Evolutionary conservation across 805 yeast species (phyloP), one percentile per base, ranked within the genome.

Genomic region (Cyberlindnera mycetangii): DNA sequence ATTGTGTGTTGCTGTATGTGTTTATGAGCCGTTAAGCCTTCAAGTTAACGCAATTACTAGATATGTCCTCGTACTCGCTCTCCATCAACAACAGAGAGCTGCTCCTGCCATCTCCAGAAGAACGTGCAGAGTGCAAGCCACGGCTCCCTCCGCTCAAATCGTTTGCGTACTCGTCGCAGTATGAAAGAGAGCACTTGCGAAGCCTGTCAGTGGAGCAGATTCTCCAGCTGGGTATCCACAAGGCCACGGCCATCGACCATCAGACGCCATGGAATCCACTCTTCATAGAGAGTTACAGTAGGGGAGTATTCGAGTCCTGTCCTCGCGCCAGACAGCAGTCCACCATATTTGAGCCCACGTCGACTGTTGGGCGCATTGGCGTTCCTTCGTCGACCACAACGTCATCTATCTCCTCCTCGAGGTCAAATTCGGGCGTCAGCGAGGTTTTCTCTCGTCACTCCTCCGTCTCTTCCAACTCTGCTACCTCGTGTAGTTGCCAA

Each of bases 61-160:
- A 16, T 8, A 22, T 16, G 17, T 34, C 35, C 36, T 18, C 41
- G 3, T 45, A 39, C 38, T 20, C 48, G 14, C n/a, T 45, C 31
- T 35, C 35, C 25, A 22, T 35, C 31, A 20, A 40, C 18, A 32
- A 45, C 32, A 37, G 48, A 31, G 28, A 33, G 16, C 44, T 45
- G 14, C 39, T 45, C 2, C 41, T 45, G 2, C 48, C 44, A 2
- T 40, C 48, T 1, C 39, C 24, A 3, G 42, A 40, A 21, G 35
- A 19, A 11, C 38, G 15, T 7, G 5, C 5, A 4, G 11, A 14
- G 10, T 9, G 10, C 5, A 14, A 16, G 18, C 37, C 41, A 2
- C 10, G 2, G 5, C 44, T 45, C 4, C 48, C 48, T 4, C 44
- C 44, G n/a, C 19, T 45, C 5, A 31, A 33, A 11, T 32, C 48